Conservation (phyloP, 768 basidiomycete species). For the Ramaria sp. region DNA sequence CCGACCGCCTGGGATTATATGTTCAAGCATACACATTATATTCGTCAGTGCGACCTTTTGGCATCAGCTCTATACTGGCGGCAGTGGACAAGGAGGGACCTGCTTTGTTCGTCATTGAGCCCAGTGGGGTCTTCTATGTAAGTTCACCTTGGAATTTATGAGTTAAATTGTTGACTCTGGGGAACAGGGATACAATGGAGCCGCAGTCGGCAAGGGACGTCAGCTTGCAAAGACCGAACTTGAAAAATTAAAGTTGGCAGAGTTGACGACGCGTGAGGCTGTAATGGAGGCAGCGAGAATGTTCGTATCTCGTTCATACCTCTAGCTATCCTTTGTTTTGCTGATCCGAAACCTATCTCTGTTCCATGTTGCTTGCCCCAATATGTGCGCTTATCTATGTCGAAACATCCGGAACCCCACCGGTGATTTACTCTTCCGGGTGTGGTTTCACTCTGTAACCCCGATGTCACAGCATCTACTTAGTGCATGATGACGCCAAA, state of each 20-base stretch:
- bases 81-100: conserved; percentile 86
- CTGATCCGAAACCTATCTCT: background rate
- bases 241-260: conserved; percentile 85
- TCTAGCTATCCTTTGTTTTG: conserved; percentile 2
- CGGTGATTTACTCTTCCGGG: background rate
- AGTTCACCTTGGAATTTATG: conserved; percentile 18
- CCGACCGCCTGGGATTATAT: conserved; percentile 79
- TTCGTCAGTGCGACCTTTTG: conserved; percentile 95
- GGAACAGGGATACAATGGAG: conserved; percentile 82
- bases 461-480: conserved; percentile 62
- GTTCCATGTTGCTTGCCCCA: background rate
- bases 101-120: conserved; percentile 82
- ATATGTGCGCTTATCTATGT: background rate
- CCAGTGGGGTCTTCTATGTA: conserved; percentile 86
- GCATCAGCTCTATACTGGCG: conserved; percentile 86
- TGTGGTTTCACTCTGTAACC: background rate
- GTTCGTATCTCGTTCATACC: conserved; percentile 36
- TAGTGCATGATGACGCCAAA: conserved; percentile 95
- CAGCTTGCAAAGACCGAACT: conserved; percentile 97
- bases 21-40: conserved; percentile 95
- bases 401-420: background rate
- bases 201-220: conserved; percentile 96
- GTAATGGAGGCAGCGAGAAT: conserved; percentile 92
- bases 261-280: conserved; percentile 73
- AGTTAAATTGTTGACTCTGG: background rate